A percentile compares a stretch with the other conserved stretches of the same genome.
Conservation (phyloP, 148 eudicot species). For the Vaccinium vitisidaea region DNA sequence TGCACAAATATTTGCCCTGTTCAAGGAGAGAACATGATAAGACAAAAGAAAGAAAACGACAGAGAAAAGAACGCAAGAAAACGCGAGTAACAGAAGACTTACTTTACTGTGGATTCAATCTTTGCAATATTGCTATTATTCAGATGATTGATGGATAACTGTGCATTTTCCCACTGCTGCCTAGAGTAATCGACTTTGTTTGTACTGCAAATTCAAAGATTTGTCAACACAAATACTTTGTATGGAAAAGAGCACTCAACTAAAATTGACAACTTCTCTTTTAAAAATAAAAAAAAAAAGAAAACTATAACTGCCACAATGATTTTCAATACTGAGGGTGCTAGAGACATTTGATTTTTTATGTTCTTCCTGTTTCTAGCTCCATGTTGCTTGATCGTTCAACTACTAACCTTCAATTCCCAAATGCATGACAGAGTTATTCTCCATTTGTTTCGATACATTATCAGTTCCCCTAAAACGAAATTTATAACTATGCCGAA, state of each 20-base stretch:
- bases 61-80: not conserved
- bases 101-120: slow-evolving; percentile 41
- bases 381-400: not conserved
- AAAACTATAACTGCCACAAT: not conserved
- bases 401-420: not conserved
- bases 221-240: not conserved
- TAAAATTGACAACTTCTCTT: not conserved
- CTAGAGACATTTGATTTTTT: not conserved
- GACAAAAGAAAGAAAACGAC: not conserved
- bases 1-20: slow-evolving; percentile 43
- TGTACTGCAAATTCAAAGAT: slow-evolving; percentile 37
- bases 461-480: not conserved
- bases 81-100: slow-evolving; percentile 8
- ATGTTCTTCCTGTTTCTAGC: not conserved
- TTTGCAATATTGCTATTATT: slow-evolving; percentile 31
- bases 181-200: slow-evolving; percentile 41
- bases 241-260: not conserved
- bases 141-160: slow-evolving; percentile 36
- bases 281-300: no score
- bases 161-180: slow-evolving; percentile 49
- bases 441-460: not conserved
- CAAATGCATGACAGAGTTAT: not conserved
- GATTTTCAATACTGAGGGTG: not conserved
- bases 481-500: not conserved
- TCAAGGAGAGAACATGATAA: slow-evolving; percentile 20